Evolutionary conservation across 495 filamentous ascomycete species (phyloP), one percentile per base, ranked within the genome.

Genomic region (Lindgomyces ingoldianus): DNA sequence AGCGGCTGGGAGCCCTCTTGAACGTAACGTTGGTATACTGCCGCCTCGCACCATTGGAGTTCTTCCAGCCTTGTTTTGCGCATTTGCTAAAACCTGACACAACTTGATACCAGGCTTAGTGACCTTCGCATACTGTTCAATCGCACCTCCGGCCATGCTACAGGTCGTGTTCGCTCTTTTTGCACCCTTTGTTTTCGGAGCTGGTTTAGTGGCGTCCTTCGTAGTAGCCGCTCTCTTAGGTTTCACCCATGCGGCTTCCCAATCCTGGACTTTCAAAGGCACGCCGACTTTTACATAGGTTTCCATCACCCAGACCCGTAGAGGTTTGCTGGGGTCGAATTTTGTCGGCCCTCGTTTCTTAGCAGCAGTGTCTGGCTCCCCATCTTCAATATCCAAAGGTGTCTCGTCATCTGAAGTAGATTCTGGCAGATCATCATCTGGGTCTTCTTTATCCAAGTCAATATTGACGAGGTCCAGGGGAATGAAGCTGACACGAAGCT

Each of bases 271-370:
- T n/a, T 84, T 81, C 12, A 87, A 74, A 19, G 90, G 91, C 51
- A 90, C 80, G 0, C 91, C 89, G 16, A 89, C 71, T 55, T 84
- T 88, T 10, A 85, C 86, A 60, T 90, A 78, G 0, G 83, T 81
- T 69, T 91, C 88, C 11, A 90, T 83, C 4, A 97, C 75, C 93
- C 93, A 98, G 21, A 85, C 69, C 64, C 87, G 87, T 46, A 88
- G 84, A 2, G 80, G 70, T 36, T 84, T 73, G 29, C 85, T 84
- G 2, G 90, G 84, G 67, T 93, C 86, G 47, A 84, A 90, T 0
- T 76, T 74, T 30, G 87, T 87, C 44, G 85, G 79, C n/a, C 81
- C 84, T 29, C 84, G 69, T 57, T 70, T 74, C 70, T 85, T 89
- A 16, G 73, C 80, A 33, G 78, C 69, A 45, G 72, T 65, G 4